These are phyloP conservation scores for Tuber microsphaerosporum DNA, from an alignment of 495 filamentous ascomycete species.

Conservation along the genomic window DNA sequence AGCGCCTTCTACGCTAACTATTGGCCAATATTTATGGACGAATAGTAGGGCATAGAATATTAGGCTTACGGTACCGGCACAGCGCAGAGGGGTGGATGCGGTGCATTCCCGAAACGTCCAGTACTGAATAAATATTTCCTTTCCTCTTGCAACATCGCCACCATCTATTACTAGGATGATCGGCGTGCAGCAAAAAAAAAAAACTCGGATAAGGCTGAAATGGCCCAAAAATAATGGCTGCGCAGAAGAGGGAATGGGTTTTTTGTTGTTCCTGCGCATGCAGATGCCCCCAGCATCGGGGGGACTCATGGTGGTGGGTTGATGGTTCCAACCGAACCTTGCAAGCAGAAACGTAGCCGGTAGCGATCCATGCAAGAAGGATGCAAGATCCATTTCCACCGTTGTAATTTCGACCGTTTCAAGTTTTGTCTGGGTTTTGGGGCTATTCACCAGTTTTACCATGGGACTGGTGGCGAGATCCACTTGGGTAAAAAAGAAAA, in stretches of 20 bases:
- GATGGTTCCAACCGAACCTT: not conserved
- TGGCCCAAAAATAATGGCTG: not conserved
- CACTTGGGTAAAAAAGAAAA: not conserved
- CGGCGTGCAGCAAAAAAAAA: not conserved
- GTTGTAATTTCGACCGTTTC: constrained; percentile 3
- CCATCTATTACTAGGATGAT: not conserved
- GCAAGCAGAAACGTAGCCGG: not conserved
- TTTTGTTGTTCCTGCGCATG: constrained; percentile 1
- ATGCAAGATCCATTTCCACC: constrained; percentile 6
- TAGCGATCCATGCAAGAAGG: constrained; percentile 4
- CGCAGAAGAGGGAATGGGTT: not conserved
- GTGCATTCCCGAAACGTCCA: not conserved
- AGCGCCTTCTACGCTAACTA: not conserved
- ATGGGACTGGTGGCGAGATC: not conserved
- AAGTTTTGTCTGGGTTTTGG: not conserved
- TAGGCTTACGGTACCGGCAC: not conserved
- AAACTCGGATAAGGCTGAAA: not conserved
- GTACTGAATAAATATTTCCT: not conserved
- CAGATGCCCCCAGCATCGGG: not conserved
- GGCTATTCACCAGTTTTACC: not conserved
- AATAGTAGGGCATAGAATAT: not conserved
- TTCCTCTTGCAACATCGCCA: not conserved
- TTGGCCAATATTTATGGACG: not conserved
- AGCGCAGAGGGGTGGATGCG: not conserved
- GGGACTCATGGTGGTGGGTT: not conserved